Conservation (phyloP, 192 early-diverging fungal species). For the Gaertneriomyces sp. region DNA sequence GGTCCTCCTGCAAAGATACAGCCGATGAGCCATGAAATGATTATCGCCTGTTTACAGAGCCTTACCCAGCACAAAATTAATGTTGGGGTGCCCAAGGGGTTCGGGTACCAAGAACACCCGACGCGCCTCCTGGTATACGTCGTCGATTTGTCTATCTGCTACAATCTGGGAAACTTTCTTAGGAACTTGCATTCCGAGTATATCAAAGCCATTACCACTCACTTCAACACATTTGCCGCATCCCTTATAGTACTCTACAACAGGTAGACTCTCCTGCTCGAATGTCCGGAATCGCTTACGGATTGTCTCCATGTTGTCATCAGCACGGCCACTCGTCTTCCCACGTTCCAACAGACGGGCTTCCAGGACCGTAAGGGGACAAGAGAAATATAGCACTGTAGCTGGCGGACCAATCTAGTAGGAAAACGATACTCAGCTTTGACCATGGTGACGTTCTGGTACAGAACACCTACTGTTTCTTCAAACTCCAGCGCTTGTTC, state of each 20-base stretch:
- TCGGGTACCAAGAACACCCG: constrained; percentile 24
- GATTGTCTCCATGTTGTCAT: constrained; percentile 60
- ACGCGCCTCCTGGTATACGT: constrained; percentile 39
- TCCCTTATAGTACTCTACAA: constrained; percentile 45
- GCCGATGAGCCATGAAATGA: neutral
- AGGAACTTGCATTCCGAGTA: neutral
- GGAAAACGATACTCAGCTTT: no score
- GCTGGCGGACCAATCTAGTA: constrained; percentile 32
- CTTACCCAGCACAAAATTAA: constrained; percentile 39
- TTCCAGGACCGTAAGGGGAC: constrained; percentile 48
- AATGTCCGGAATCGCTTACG: constrained; percentile 52
- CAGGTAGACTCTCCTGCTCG: constrained; percentile 44
- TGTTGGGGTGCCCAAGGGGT: constrained; percentile 26
- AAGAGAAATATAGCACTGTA: constrained; percentile 43
- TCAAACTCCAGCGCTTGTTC: constrained; percentile 50
- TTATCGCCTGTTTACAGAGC: neutral
- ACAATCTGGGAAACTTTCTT: no score
- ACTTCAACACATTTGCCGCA: constrained; percentile 30
- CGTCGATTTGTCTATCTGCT: constrained; percentile 25
- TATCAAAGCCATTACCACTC: neutral
- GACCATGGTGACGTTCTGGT: no score
- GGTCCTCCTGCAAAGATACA: constrained; percentile 20
- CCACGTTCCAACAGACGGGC: constrained; percentile 52
- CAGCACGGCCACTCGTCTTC: constrained; percentile 49
- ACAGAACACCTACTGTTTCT: constrained; percentile 12